These are phyloP conservation scores for Calycina marina DNA, from an alignment of 2,329 filamentous ascomycete species.

Conservation along the genomic window DNA sequence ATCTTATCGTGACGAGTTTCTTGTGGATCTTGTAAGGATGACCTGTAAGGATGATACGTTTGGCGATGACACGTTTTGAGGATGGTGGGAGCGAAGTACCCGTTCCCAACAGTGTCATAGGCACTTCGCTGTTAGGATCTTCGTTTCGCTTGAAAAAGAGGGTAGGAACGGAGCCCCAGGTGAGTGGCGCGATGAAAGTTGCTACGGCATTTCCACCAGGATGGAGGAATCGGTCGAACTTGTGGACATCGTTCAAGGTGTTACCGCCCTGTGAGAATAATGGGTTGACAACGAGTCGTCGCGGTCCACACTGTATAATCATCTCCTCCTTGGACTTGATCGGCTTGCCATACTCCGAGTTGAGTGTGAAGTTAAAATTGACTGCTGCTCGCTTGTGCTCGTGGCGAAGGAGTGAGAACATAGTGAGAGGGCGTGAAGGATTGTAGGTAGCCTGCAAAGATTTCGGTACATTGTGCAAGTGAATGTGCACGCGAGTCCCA, in stretches of 20 bases:
- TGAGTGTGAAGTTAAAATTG: constrained; percentile 81
- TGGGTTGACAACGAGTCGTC: constrained; percentile 76
- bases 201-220: constrained; percentile 82
- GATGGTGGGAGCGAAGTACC: constrained; percentile 73
- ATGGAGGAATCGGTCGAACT: constrained; percentile 84
- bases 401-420: constrained; percentile 82
- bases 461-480: constrained; percentile 47
- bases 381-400: constrained; percentile 87
- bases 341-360: constrained; percentile 57
- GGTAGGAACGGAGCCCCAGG: constrained; percentile 82
- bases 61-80: constrained; percentile 72
- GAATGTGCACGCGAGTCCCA: constrained; percentile 69
- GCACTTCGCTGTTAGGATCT: constrained; percentile 29
- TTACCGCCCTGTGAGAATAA: constrained; percentile 80
- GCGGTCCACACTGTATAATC: constrained; percentile 79
- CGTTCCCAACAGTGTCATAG: constrained; percentile 64
- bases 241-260: constrained; percentile 93
- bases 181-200: constrained; percentile 77
- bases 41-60: constrained; percentile 84
- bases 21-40: constrained; percentile 99
- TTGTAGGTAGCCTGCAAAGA: constrained; percentile 37
- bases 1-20: constrained; percentile 87
- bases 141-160: constrained; percentile 65
- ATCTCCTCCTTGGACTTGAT: constrained; percentile 88
- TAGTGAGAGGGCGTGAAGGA: constrained; percentile 45